Evolutionary conservation across 768 basidiomycete species (phyloP), one percentile per base, ranked within the genome.

Genomic region (Rubroboletus pulcherrimus): DNA sequence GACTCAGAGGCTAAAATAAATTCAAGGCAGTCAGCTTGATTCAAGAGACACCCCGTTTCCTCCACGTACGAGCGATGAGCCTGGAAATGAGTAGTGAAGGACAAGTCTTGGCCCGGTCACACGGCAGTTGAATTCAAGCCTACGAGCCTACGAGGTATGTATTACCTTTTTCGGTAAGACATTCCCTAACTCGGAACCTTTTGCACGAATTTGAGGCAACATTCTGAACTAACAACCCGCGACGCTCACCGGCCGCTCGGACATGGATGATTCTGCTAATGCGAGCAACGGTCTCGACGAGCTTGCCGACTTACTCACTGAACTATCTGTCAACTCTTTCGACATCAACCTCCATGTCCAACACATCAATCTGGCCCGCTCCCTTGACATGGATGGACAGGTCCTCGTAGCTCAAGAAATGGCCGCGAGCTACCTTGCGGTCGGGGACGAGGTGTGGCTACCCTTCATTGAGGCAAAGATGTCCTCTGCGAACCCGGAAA

Each of bases 391-490:
- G 74, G 79, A 83, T 11, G 76, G 80, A 41, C 85, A 91, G 60
- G 69, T 81, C 19, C 66, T 76, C 34, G 75, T 77, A 7, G 91
- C 89, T 17, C 77, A 82, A 62, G 84, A 87, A 64, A 85, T 88
- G 79, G 75, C 85, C 65, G 71, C 82, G 4, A 78, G 78, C 51
- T 83, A 81, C 61, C 74, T 85, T 59, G 82, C 88, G 7, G 84
- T 80, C 10, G 80, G 81, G 33, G 84, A 88, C 54, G 82, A 87
- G 35, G 78, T 89, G 21, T 93, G 91, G 91, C 55, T 85, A n/a
- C 82, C 84, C 21, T 73, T 91, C 41, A 76, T 91, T 33, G 74
- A 81, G 11, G 71, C 75, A 19, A 87, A 84, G 67, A 68, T 77
- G 46, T 66, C 73, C n/a, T 62, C 74, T 1, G 75, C 77, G 2